Evolutionary conservation across 2,329 filamentous ascomycete species (phyloP).

Genomic region (Lasiodiplodia sp.): DNA sequence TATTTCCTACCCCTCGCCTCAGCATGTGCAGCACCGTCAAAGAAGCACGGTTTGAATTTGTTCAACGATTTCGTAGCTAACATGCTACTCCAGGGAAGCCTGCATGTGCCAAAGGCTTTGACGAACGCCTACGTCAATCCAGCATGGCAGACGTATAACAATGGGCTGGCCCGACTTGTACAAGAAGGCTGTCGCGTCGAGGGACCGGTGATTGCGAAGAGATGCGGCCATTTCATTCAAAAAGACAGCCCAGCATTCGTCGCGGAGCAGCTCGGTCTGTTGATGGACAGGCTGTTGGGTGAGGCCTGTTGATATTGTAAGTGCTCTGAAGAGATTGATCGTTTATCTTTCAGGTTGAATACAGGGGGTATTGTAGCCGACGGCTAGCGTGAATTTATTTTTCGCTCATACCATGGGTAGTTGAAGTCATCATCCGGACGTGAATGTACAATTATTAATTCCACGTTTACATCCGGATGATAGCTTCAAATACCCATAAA

Average conservation of each 20-base stretch:
- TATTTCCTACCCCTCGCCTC: conserved; percentile 4
- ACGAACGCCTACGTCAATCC: conserved; percentile 62
- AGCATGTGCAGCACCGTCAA: not conserved
- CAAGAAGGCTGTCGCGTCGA: conserved; percentile 46
- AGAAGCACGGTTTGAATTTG: not conserved
- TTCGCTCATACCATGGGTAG: no score
- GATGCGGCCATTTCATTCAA: conserved; percentile 65
- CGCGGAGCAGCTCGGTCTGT: conserved; percentile 41
- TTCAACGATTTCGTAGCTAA: not conserved
- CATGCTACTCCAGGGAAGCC: conserved; percentile 33
- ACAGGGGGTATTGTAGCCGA: no score
- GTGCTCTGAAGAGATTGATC: not conserved
- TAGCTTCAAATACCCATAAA: no score
- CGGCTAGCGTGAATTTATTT: no score
- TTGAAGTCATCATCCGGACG: no score
- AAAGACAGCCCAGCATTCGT: conserved; percentile 60
- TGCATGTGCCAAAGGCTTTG: conserved; percentile 46
- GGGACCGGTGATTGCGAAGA: conserved; percentile 56
- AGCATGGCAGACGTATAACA: conserved; percentile 62
- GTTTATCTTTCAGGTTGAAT: not conserved
- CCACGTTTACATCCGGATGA: no score
- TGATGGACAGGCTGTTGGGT: conserved; percentile 37
- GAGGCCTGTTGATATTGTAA: not conserved
- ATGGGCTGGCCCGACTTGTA: conserved; percentile 57
- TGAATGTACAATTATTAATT: no score